A percentile compares a stretch with the other conserved stretches of the same genome.
Evolutionary conservation across 306 rosid species (phyloP).

Genomic region (Pueraria montana): DNA sequence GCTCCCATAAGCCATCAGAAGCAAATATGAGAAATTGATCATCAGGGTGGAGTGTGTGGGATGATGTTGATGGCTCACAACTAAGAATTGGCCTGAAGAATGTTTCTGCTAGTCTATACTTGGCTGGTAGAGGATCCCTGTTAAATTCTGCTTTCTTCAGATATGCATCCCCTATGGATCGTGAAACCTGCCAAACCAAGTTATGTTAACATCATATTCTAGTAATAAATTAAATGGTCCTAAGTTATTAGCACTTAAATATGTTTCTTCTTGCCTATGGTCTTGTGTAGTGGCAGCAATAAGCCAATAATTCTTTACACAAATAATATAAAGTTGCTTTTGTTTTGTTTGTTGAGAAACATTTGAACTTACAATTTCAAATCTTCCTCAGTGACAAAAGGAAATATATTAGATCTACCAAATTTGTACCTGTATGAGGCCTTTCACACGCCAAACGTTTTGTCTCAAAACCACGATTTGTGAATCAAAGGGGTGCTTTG

Average conservation of each 20-base stretch:
- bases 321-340: not conserved
- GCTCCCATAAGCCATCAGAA: conserved; percentile 98
- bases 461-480: conserved; percentile 78
- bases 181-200: conserved; percentile 68
- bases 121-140: conserved; percentile 76
- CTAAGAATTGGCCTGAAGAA: conserved; percentile 82
- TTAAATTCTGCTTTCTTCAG: conserved; percentile 84
- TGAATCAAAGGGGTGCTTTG: conserved; percentile 78
- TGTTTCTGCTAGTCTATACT: conserved; percentile 73
- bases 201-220: conserved; percentile 24
- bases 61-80: conserved; percentile 77
- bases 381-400: not conserved
- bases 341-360: not conserved
- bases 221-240: not conserved
- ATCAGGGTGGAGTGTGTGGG: conserved; percentile 71
- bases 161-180: conserved; percentile 93
- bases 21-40: conserved; percentile 91
- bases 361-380: not conserved
- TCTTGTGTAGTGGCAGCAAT: not conserved
- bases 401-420: not conserved
- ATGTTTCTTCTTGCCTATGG: conserved; percentile 15
- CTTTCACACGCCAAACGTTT: conserved; percentile 94
- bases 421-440: conserved; percentile 85
- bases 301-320: not conserved
- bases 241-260: not conserved